Evolutionary conservation across 2,329 filamentous ascomycete species (phyloP).

Genomic region (Dactylonectria estremocensis): DNA sequence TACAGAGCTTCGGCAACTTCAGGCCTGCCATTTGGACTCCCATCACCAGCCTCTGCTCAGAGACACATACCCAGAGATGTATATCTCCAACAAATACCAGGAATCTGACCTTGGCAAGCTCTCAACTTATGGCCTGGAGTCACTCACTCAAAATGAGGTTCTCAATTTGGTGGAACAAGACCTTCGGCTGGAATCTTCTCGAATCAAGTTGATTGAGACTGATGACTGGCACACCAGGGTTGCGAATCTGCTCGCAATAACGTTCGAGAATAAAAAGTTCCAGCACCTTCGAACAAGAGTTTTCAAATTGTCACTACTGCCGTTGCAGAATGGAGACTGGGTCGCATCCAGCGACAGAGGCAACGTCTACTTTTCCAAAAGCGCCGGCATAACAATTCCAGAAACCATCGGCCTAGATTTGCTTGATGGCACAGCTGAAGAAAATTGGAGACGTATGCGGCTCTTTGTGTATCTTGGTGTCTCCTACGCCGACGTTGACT

Average conservation of each 20-base stretch:
- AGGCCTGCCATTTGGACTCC: neutral
- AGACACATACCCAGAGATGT: neutral
- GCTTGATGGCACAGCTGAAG: neutral
- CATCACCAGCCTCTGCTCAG: neutral
- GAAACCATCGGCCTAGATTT: neutral
- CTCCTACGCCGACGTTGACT: neutral
- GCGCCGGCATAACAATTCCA: neutral
- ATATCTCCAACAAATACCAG: conserved; percentile 1
- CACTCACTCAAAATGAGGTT: neutral
- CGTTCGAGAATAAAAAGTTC: neutral
- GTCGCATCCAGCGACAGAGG: neutral
- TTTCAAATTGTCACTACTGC: neutral
- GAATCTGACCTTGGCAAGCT: neutral
- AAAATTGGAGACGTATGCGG: neutral
- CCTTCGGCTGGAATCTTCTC: neutral
- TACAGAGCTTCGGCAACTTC: neutral
- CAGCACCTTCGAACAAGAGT: neutral
- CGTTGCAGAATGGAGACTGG: neutral
- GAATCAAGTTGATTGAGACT: neutral
- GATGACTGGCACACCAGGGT: conserved; percentile 4
- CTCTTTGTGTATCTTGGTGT: neutral
- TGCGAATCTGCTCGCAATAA: neutral
- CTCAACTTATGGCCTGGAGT: neutral
- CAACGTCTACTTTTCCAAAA: conserved; percentile 6
- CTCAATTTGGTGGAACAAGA: neutral